Evolutionary conservation across 495 filamentous ascomycete genomes (phyloP), one percentile per base, ranked within the genome.

Genomic region (Rhizodiscina lignyota): DNA sequence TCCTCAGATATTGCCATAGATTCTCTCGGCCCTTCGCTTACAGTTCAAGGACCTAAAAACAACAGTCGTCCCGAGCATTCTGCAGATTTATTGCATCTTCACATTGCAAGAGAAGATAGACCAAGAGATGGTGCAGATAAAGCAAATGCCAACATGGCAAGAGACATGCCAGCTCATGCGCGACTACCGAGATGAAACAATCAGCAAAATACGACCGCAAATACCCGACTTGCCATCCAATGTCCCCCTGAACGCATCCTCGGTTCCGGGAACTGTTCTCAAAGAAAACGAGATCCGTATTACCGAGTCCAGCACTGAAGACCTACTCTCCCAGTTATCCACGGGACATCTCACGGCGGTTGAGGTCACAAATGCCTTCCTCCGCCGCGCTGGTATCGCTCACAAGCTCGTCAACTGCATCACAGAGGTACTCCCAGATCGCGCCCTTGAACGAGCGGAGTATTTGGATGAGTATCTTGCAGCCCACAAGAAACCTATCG

Each of bases 381-480:
- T 67, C 2, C 63, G 72, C 28, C 62, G 74, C 19, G 71, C 74
- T 2, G 66, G 58, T 5, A 44, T 77, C 12, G 70, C 72, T 1
- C 70, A 75, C 41, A 65, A 66, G 50, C 53, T 70, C 41, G 65
- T 59, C 54, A 67, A 70, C 45, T 78, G 74, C 48, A 52, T 74
- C 32, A 77, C 76, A 3, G 76, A 82, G 51, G 60, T 82, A 3
- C 62, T 82, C 28, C 71, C 75, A 10, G 52, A 40, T 2, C 33
- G 47, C 0, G 56, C 56, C 12, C 41, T 61, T 15, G 30, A 29
- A 13, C 49, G 54, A 3, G 56, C 57, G 8, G 32, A 47, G 11
- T 46, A 48, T 18, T 47, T 59, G 2, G 57, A 61, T 30, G 32
- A 42, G 27, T 53, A 61, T 39, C 34, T 53, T 19, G 21, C 41